These are phyloP conservation scores for Penicillium subrubescens DNA, from an alignment of 495 filamentous ascomycete genomes.

Conservation along the genomic window DNA sequence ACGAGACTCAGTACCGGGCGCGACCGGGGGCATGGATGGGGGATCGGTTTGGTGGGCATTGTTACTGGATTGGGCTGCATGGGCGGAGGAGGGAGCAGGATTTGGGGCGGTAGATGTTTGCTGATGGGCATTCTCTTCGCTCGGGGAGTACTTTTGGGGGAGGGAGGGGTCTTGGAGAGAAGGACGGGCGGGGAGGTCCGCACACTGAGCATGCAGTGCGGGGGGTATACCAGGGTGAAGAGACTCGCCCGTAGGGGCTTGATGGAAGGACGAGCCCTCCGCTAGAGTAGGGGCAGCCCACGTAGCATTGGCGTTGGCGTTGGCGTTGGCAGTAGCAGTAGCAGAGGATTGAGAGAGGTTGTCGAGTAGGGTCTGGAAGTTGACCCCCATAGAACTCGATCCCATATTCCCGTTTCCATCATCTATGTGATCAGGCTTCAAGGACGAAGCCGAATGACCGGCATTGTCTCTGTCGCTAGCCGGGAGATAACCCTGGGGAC, in stretches of 20 bases:
- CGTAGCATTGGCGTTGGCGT: slow-evolving; percentile 34
- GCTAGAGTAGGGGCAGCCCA: slow-evolving; percentile 30
- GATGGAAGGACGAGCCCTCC: slow-evolving; percentile 36
- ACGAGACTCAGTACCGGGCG: slow-evolving; percentile 57
- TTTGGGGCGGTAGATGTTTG: slow-evolving; percentile 39
- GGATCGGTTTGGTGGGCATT: slow-evolving; percentile 42
- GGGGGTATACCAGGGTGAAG: slow-evolving; percentile 25
- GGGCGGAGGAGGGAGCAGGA: slow-evolving; percentile 33
- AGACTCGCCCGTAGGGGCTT: slow-evolving; percentile 38
- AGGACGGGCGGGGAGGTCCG: slow-evolving; percentile 51
- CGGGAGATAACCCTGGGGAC: slow-evolving; percentile 45
- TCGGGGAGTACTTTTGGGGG: slow-evolving; percentile 58
- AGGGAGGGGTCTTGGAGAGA: slow-evolving; percentile 57
- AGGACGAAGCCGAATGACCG: slow-evolving; percentile 21
- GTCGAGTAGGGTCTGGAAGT: slow-evolving; percentile 55
- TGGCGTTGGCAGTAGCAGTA: neutral
- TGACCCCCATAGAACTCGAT: slow-evolving; percentile 42
- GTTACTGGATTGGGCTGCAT: slow-evolving; percentile 46
- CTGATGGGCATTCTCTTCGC: slow-evolving; percentile 60
- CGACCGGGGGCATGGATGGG: slow-evolving; percentile 48
- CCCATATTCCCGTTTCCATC: slow-evolving; percentile 20
- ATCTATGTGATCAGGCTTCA: slow-evolving; percentile 33
- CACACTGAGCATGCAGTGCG: slow-evolving; percentile 19
- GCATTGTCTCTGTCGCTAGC: slow-evolving; percentile 39
- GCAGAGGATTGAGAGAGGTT: slow-evolving; percentile 47